phyloP scores from a whole-genome alignment of 139 green algal species.

The Asterochloris erici region DNA sequence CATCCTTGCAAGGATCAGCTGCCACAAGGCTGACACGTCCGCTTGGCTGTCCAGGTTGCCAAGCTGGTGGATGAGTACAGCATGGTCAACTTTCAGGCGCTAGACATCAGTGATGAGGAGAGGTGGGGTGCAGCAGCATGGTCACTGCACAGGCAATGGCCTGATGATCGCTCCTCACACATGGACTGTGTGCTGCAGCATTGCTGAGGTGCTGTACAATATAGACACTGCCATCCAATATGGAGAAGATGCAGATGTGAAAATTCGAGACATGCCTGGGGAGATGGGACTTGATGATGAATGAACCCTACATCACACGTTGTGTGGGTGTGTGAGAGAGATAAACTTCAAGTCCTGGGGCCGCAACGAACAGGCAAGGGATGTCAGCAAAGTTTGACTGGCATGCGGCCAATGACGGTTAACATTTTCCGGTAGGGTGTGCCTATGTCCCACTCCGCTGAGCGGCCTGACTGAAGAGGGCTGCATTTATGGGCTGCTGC shows the following conservation, averaged over 20 bases:
- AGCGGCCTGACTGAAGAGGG: too few species aligned
- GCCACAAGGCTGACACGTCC: not conserved
- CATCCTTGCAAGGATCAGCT: not conserved
- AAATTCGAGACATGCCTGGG: conserved; percentile 60
- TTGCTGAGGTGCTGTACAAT: conserved; percentile 69
- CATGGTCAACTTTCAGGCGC: conserved; percentile 83
- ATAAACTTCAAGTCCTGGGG: too few species aligned
- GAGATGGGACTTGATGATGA: conserved; percentile 8
- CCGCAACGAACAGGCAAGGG: too few species aligned
- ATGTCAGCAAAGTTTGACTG: too few species aligned
- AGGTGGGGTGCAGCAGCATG: conserved; percentile 15
- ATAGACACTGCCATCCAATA: conserved; percentile 92
- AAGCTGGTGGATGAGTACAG: conserved; percentile 79
- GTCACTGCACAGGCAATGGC: not conserved
- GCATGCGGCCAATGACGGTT: too few species aligned
- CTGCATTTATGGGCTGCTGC: too few species aligned
- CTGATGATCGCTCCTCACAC: not conserved
- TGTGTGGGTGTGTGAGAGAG: too few species aligned
- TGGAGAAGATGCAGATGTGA: conserved; percentile 91
- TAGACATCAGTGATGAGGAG: conserved; percentile 85
- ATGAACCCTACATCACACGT: not conserved
- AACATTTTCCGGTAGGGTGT: too few species aligned
- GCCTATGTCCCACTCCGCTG: too few species aligned
- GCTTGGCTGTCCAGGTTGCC: conserved; percentile 38
- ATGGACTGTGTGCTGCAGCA: conserved; percentile 34